Base-by-base conservation (phyloP, 805 yeast species). In the Candida sanyiensis region DNA sequence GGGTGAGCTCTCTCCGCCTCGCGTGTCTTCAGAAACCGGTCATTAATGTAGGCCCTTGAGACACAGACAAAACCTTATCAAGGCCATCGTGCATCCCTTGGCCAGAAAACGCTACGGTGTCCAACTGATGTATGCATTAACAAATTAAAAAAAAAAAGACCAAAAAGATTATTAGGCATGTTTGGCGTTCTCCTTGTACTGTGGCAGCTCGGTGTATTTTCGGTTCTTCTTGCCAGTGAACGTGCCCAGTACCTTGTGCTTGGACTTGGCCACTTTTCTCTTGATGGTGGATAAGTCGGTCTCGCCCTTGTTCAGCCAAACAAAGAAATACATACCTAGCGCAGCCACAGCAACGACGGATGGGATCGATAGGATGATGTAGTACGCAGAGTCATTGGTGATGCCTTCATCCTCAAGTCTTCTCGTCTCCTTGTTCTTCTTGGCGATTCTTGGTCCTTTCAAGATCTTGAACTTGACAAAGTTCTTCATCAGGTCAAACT, bases 321-420 rank as follows among this genome's bases (percentile, higher is more conserved):
- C 67, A 58, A 83, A 82, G 43, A 77, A 46, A 56, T 81, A 83
- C 81, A 83, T 79, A 23, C 69, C 64, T 28, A 80, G 62, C 9
- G 75, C 77, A 9, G 80, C 72, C 21, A 83, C 43, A 12, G 75
- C 58, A 15, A 82, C 88, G 32, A 71, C 68, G 1, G 83, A 71
- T 13, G 94, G 94, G 57, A 83, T 72, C 8, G 82, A 66, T 62
- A 82, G 61, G 46, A 82, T 77, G 39, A 81, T 69, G 50, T 80
- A 76, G 56, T 81, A 75, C 61, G 72, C 71, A 36, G 75, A 73
- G 20, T 60, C 64, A 43, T 69, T 66, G 7, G 55, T 51, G 36
- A 67, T 54, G 35, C 70, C 72, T 41, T 73, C 74, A 43, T 75
- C 71, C 39, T 62, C 58, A 24, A 62, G 45, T 13, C 60, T 69